A percentile compares a stretch with the other conserved stretches of the same genome.
phyloP scores from a whole-genome alignment of 2,329 filamentous ascomycete genomes.

The Hypoxylon sp. region DNA sequence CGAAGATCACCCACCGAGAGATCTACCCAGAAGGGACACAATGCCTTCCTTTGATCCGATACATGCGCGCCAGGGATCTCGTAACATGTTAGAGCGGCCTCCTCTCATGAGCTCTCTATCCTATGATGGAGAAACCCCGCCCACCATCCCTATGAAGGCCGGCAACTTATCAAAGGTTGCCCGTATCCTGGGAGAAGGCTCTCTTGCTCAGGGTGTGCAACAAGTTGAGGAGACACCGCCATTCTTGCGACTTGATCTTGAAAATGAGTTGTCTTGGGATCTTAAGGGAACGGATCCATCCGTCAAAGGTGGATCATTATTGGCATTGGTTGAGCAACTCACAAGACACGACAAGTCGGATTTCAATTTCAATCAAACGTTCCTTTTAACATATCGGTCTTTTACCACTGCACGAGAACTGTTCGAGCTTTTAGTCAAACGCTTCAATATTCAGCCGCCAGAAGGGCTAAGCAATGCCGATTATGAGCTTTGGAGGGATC shows the following conservation, averaged over 20 bases:
- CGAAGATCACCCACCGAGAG: slow-evolving; percentile 63
- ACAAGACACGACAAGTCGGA: slow-evolving; percentile 97
- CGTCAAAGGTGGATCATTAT: slow-evolving; percentile 89
- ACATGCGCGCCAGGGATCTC: slow-evolving; percentile 72
- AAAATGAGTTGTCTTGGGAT: slow-evolving; percentile 92
- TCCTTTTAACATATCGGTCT: slow-evolving; percentile 95
- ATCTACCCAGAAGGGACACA: slow-evolving; percentile 69
- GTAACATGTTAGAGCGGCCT: slow-evolving; percentile 60
- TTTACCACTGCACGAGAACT: slow-evolving; percentile 93
- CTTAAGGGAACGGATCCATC: slow-evolving; percentile 80
- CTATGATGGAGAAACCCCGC: slow-evolving; percentile 72
- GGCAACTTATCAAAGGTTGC: slow-evolving; percentile 74
- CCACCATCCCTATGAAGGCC: slow-evolving; percentile 67
- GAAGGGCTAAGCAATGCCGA: slow-evolving; percentile 82
- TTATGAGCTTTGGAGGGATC: slow-evolving; percentile 89
- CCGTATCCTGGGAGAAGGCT: slow-evolving; percentile 77
- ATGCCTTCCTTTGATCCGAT: slow-evolving; percentile 68
- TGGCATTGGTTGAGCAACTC: slow-evolving; percentile 92
- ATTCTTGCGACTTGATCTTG: slow-evolving; percentile 88
- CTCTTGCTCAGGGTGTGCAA: slow-evolving; percentile 64
- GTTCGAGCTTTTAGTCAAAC: slow-evolving; percentile 91
- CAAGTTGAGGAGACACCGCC: slow-evolving; percentile 83
- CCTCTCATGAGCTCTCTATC: slow-evolving; percentile 71
- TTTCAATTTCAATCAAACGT: slow-evolving; percentile 96
- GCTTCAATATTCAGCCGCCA: slow-evolving; percentile 93